phyloP scores from a whole-genome alignment of 495 filamentous ascomycete species.

The Collariella sp. region DNA sequence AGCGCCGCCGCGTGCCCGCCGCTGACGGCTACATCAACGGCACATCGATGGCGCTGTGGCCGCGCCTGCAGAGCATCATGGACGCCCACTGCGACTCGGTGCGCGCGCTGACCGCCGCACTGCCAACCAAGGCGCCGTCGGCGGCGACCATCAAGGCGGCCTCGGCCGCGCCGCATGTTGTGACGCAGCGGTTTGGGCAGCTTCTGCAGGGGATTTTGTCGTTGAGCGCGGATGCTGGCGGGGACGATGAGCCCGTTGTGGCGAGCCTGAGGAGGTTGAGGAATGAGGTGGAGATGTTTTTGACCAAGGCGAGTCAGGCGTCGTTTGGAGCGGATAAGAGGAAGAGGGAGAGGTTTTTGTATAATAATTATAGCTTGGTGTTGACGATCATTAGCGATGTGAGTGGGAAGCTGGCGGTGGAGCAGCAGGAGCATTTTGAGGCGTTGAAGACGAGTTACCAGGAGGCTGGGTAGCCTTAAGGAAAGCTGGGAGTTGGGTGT shows the following conservation, averaged over 20 bases:
- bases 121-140: constrained; percentile 36
- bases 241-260: constrained; percentile 86
- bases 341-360: constrained; percentile 79
- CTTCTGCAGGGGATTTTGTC: constrained; percentile 76
- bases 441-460: constrained; percentile 44
- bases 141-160: constrained; percentile 52
- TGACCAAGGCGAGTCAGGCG: constrained; percentile 55
- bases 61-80: constrained; percentile 87
- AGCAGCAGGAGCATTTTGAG: constrained; percentile 64
- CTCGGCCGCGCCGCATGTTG: constrained; percentile 79
- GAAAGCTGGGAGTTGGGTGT: not conserved
- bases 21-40: constrained; percentile 89
- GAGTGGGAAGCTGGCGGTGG: constrained; percentile 66
- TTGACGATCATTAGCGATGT: constrained; percentile 84
- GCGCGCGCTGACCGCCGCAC: constrained; percentile 47
- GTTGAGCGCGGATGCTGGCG: constrained; percentile 76
- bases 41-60: constrained; percentile 93
- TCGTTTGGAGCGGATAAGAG: constrained; percentile 58
- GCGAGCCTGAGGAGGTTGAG: constrained; percentile 68
- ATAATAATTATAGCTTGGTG: constrained; percentile 89
- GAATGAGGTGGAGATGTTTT: constrained; percentile 66
- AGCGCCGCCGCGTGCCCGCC: constrained; percentile 80
- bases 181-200: constrained; percentile 89
- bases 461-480: constrained; percentile 25
- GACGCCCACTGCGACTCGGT: constrained; percentile 86